Conservation (phyloP, 2,329 filamentous ascomycete genomes). For the Beauveria brongniartii region DNA sequence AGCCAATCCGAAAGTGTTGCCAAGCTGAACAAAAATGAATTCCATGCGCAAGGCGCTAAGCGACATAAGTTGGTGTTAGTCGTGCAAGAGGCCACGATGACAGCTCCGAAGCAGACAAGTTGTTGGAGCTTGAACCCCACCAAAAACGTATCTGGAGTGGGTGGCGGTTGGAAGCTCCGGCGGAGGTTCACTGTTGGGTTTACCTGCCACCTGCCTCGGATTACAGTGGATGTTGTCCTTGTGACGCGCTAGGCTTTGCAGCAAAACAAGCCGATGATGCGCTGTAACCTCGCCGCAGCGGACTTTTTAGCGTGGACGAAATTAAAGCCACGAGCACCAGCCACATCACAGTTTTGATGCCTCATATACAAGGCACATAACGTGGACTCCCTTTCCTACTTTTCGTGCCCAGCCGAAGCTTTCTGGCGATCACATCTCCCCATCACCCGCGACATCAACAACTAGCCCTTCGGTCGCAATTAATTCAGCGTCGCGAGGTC, state of each 20-base stretch:
- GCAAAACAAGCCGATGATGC: background rate
- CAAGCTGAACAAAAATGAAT: background rate
- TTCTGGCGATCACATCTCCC: background rate
- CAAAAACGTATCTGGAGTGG: background rate
- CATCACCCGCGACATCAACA: constrained; percentile 11
- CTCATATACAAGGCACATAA: background rate
- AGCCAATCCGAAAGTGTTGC: background rate
- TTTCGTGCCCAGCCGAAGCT: background rate
- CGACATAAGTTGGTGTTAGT: constrained; percentile 1
- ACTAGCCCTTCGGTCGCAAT: constrained; percentile 5
- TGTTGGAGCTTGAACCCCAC: constrained; percentile 11
- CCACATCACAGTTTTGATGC: background rate
- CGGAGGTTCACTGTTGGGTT: background rate
- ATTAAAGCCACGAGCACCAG: background rate
- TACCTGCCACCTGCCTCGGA: too few relatives aligned
- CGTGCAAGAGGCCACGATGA: constrained; percentile 11
- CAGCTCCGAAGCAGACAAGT: constrained; percentile 3
- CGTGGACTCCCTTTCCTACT: constrained; percentile 4
- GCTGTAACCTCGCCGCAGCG: too few relatives aligned
- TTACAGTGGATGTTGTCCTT: too few relatives aligned
- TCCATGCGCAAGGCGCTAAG: constrained; percentile 3
- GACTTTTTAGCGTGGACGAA: too few relatives aligned
- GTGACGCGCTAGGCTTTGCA: too few relatives aligned
- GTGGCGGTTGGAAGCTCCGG: background rate
- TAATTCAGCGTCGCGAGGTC: constrained; percentile 6